These are phyloP conservation scores for Lathyrus tuberosus DNA, from an alignment of 306 rosid species.

Conservation along the genomic window DNA sequence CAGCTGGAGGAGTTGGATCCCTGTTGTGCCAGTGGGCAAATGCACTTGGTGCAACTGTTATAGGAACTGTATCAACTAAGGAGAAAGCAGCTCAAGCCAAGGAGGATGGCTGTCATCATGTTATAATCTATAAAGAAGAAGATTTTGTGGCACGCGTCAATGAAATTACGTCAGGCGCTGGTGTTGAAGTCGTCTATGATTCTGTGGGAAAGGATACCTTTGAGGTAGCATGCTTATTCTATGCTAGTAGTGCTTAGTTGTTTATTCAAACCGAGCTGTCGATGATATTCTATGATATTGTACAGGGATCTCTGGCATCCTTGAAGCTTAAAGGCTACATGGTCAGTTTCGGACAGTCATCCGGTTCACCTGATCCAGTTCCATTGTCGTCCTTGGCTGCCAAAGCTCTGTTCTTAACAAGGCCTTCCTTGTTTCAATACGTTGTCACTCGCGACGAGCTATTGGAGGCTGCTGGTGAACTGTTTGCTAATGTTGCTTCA, in stretches of 20 bases:
- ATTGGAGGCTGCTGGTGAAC: conserved; percentile 70
- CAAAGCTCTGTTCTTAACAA: conserved; percentile 78
- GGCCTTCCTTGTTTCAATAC: conserved; percentile 75
- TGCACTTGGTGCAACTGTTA: conserved; percentile 87
- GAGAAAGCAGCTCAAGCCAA: conserved; percentile 93
- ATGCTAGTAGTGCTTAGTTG: neutral
- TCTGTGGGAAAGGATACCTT: conserved; percentile 94
- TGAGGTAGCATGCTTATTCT: conserved; percentile 53
- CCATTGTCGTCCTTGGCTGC: conserved; percentile 70
- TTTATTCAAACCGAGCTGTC: neutral
- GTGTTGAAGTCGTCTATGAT: conserved; percentile 93
- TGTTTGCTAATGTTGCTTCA: conserved; percentile 61
- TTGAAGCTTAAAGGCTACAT: conserved; percentile 72
- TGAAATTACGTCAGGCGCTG: conserved; percentile 78
- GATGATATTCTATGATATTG: conserved; percentile 21
- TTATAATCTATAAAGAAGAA: conserved; percentile 67
- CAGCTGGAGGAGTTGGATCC: conserved; percentile 98
- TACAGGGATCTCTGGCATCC: conserved; percentile 83
- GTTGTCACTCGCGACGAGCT: conserved; percentile 62
- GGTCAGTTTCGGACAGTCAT: conserved; percentile 90
- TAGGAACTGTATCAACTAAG: conserved; percentile 80
- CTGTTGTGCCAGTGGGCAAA: conserved; percentile 94
- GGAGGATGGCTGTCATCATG: conserved; percentile 91
- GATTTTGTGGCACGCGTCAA: conserved; percentile 80
- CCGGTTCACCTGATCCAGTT: conserved; percentile 87